Conservation (phyloP, 1,284 basidiomycete genomes). For the Ceratorhiza oryzae-sativae region DNA sequence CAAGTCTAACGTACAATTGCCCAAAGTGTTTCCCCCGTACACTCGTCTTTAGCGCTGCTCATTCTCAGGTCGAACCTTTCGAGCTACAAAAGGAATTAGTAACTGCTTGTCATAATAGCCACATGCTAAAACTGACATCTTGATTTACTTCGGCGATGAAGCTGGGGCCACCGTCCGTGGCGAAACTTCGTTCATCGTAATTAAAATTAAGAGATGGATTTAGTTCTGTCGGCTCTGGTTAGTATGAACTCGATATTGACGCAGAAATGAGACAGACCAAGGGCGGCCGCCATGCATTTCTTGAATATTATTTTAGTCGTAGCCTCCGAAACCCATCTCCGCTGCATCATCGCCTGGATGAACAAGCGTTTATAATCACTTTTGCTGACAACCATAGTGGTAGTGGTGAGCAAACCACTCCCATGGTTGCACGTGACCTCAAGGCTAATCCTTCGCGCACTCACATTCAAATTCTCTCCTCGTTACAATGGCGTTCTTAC, state of each 20-base stretch:
- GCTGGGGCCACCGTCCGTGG: constrained; percentile 9
- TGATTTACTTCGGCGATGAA: constrained; percentile 29
- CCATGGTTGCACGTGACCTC: constrained; percentile 4
- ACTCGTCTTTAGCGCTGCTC: constrained; percentile 67
- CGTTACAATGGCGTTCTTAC: constrained; percentile 20
- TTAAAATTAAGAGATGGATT: constrained; percentile 2
- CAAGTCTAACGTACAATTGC: constrained; percentile 59
- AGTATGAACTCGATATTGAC: background rate
- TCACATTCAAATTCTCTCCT: background rate
- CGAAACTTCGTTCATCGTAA: constrained; percentile 20
- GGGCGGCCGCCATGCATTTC: constrained; percentile 25
- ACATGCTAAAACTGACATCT: constrained; percentile 18
- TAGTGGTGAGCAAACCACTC: constrained; percentile 9
- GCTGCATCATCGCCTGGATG: constrained; percentile 31
- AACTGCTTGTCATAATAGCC: background rate
- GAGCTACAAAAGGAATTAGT: constrained; percentile 52
- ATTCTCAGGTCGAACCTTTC: constrained; percentile 76
- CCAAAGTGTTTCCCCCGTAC: constrained; percentile 66
- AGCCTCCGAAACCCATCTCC: constrained; percentile 34
- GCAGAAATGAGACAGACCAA: background rate
- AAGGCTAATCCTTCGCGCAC: background rate
- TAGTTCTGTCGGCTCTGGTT: background rate
- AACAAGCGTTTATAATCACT: constrained; percentile 38
- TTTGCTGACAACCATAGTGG: constrained; percentile 35
- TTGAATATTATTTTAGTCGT: constrained; percentile 25